phyloP scores from a whole-genome alignment of 83 land plant species.

The Picea abies region DNA sequence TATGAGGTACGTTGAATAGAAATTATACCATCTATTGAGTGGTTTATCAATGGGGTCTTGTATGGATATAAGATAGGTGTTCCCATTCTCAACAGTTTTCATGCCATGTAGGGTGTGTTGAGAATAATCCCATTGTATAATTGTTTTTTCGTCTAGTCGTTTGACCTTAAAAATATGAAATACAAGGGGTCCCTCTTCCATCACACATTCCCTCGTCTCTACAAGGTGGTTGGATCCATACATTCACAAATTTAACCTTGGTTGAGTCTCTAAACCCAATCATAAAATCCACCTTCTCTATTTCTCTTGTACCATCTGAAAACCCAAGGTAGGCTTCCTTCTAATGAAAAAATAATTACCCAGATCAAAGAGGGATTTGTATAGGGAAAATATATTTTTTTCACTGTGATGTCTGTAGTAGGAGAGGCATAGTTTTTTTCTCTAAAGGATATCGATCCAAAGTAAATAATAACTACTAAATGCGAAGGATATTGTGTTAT shows the following conservation, averaged over 20 bases:
- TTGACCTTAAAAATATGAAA: background rate
- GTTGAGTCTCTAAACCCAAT: background rate
- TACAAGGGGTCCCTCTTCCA: background rate
- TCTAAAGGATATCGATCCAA: conserved; percentile 78
- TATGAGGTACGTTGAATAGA: too few species aligned
- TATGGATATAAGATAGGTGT: too few species aligned
- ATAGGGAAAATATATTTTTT: conserved; percentile 71
- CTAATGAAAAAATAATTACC: conserved; percentile 63
- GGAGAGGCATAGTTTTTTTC: conserved; percentile 82
- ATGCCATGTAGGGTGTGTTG: too few species aligned
- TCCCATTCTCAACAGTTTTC: too few species aligned
- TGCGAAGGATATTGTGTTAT: too few species aligned
- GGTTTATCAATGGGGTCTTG: too few species aligned
- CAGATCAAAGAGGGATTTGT: conserved; percentile 76
- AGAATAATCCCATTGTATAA: too few species aligned
- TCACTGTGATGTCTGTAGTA: conserved; percentile 74
- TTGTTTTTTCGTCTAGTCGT: background rate
- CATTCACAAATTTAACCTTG: background rate
- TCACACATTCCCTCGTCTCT: background rate
- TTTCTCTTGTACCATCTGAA: background rate
- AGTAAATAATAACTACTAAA: too few species aligned
- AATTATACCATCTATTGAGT: too few species aligned
- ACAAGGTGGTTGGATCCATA: background rate
- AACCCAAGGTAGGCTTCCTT: conserved; percentile 52
- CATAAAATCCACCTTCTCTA: too few species aligned